Evolutionary conservation across 768 basidiomycete genomes (phyloP).

Genomic region (Tricholoma bakamatsutake): DNA sequence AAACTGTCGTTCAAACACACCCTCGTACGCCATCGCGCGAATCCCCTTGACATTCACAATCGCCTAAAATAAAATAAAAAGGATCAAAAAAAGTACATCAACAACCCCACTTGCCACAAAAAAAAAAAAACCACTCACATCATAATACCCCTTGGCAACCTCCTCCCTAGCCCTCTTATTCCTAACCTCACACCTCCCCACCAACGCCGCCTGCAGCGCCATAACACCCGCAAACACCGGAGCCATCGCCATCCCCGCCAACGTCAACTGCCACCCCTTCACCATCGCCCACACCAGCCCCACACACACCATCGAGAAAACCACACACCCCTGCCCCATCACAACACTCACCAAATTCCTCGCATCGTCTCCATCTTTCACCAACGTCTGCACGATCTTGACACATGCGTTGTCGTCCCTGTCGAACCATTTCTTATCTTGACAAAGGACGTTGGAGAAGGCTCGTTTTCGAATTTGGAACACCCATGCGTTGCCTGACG

Average conservation of each 20-base stretch:
- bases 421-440: slow-evolving; percentile 91
- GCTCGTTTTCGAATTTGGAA: slow-evolving; percentile 51
- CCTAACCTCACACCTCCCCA: slow-evolving; percentile 47
- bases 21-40: slow-evolving; percentile 79
- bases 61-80: no score
- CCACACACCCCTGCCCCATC: slow-evolving; percentile 60
- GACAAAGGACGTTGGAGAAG: slow-evolving; percentile 56
- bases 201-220: slow-evolving; percentile 64
- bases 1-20: slow-evolving; percentile 65
- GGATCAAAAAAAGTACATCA: slow-evolving; percentile 22
- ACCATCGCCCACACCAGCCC: slow-evolving; percentile 88
- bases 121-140: slow-evolving; percentile 40
- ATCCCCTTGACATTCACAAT: slow-evolving; percentile 84
- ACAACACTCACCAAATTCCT: slow-evolving; percentile 69
- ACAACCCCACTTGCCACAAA: background rate
- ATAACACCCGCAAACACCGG: slow-evolving; percentile 65
- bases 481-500: slow-evolving; percentile 69
- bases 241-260: slow-evolving; percentile 82
- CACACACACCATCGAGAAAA: slow-evolving; percentile 71
- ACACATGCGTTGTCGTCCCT: slow-evolving; percentile 49
- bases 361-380: slow-evolving; percentile 91
- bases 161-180: slow-evolving; percentile 89
- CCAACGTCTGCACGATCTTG: slow-evolving; percentile 63
- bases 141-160: slow-evolving; percentile 79
- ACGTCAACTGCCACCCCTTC: slow-evolving; percentile 87